Base-by-base conservation (phyloP, 805 yeast species). In the Ogataea sp. region DNA sequence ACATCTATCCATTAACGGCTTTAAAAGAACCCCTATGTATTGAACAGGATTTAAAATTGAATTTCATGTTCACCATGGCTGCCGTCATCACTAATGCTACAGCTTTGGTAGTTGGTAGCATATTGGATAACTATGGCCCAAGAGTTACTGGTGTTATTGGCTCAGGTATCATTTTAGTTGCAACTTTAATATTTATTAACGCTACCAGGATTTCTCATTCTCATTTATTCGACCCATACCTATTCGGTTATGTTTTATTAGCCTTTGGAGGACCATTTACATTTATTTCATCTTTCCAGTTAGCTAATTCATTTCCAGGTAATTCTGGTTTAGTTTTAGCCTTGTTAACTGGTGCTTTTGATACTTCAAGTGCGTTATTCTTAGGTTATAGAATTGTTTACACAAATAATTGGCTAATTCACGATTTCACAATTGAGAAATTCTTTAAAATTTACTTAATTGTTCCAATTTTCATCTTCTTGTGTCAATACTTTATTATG, bases 191-290 rank as follows among this genome's bases (percentile, higher is more conserved):
- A 27, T 42, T 62, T 27, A 40, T 58, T 2, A 33, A n/a, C n/a
- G n/a, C n/a, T n/a, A n/a, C n/a, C n/a, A n/a, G n/a, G n/a, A n/a
- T 48, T 34, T 63, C 61, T 11, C 30, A 44, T 4, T 20, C 36
- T 2, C 50, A 31, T 0, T 6, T 47, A 0, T 48, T 73, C 33
- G 96, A 88, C 57, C 77, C 80, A 3, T 88, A 83, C 58, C 57
- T 86, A 29, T 41, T 62, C 8, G 97, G 97, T 1, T 90, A 85
- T 57, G 65, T 82, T 2, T 58, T 74, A 14, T 65, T 89, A 20
- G 96, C 96, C 0, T 65, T 87, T 41, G 96, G 95, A 6, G 97
- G 97, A 4, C 97, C 97, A 9, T 88, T 89, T 62, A 89, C 83
- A 17, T 89, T 85, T 56, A 88, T 90, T 42, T 81, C 95, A 15